Evolutionary conservation across 2,329 filamentous ascomycete species (phyloP), one percentile per base, ranked within the genome.

Genomic region (Pyrenophora graminea): DNA sequence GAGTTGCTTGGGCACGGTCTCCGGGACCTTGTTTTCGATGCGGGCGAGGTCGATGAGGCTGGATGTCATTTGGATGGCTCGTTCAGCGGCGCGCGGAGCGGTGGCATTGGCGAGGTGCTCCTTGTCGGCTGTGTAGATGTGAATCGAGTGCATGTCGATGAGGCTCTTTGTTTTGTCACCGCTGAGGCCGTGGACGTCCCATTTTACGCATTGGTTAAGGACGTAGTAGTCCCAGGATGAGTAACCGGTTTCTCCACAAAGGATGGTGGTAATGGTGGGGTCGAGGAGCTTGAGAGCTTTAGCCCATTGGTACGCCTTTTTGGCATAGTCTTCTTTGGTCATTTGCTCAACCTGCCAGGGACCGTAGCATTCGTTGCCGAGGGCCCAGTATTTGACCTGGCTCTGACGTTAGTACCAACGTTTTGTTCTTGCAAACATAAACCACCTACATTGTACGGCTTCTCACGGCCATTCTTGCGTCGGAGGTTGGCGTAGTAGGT

Each of bases 401-500:
- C 27, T 30, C 10, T 1, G 27, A 8, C 6, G 3, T 6, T 37
- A 12, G 34, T 12, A 43, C 39, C 31, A 39, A 12, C 15, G 39
- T 39, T 6, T 1, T 15, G 13, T n/a, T 15, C 6, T 9, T 7
- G 23, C 4, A 15, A 3, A 10, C n/a, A 13, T 12, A 15, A 8
- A 12, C 2, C 2, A 51, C 56, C 12, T 66, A 81, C 83, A 52
- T 86, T 86, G 74, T 93, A 93, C 4, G 90, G 90, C 74, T 91
- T 83, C 48, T 86, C 80, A 27, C 83, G 85, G 9, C 90, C 90
- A 73, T 94, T 87, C 62, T 87, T 80, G 10, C 90, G 82, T 27
- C 90, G 85, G 42, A 92, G 78, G 68, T 93, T 92, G 56, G 90
- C 90, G 70, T 91, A 94, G 77, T 93, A 82, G 8, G 88, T 92